phyloP scores from a whole-genome alignment of 208 protist genomes.

The Tritrichomonas foetus region DNA sequence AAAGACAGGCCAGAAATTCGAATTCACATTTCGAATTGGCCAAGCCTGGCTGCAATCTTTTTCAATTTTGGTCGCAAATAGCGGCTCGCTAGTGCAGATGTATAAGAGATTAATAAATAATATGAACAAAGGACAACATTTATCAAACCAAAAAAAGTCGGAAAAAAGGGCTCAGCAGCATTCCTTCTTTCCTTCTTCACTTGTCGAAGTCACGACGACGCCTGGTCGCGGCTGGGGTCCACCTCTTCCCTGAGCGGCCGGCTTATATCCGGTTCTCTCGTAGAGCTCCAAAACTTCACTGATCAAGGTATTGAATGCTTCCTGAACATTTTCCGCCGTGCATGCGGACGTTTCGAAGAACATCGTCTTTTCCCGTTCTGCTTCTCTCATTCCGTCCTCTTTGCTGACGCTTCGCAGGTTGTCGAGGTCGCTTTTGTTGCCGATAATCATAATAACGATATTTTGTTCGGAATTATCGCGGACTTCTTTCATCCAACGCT shows the following conservation, averaged over 20 bases:
- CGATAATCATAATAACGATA: conserved; percentile 91
- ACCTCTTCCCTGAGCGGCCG: background rate
- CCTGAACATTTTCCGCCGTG: conserved; percentile 93
- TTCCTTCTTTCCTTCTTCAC: conserved; percentile 8
- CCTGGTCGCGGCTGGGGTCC: background rate
- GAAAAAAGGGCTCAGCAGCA: too few species aligned
- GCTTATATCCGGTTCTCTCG: background rate
- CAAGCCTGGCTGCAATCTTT: too few species aligned
- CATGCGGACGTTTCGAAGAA: conserved; percentile 97
- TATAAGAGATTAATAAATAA: too few species aligned
- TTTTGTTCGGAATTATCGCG: conserved; percentile 80
- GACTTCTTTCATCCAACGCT: conserved; percentile 93
- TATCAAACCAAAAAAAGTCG: too few species aligned
- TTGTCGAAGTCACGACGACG: background rate
- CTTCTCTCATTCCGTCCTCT: conserved; percentile 50
- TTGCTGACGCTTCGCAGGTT: conserved; percentile 52
- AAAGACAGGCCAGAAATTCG: too few species aligned
- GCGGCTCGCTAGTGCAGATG: too few species aligned
- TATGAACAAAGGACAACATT: too few species aligned
- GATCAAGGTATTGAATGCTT: conserved; percentile 74
- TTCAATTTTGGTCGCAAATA: too few species aligned
- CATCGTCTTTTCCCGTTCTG: conserved; percentile 63
- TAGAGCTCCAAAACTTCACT: background rate
- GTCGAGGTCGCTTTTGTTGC: conserved; percentile 88
- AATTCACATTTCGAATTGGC: too few species aligned